Evolutionary conservation across 225 moss, liverwort and hornwort genomes (phyloP).

Genomic region (Pseudoscleropodium purum): DNA sequence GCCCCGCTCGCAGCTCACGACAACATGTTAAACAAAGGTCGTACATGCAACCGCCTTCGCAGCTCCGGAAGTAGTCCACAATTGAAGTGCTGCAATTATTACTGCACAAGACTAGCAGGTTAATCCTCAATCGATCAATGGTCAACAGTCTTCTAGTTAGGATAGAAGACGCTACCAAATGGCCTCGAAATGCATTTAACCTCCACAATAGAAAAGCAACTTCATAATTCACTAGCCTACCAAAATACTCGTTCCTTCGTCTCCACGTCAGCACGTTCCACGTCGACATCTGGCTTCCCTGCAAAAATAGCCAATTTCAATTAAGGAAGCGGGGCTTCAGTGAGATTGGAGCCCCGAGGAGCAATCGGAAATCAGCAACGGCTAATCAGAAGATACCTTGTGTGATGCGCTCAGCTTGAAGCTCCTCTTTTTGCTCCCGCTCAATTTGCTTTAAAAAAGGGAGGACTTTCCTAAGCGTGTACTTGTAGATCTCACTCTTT

Average conservation of each 20-base stretch:
- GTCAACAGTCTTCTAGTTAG: neutral
- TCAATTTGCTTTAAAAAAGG: slow-evolving; percentile 36
- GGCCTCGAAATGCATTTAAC: neutral
- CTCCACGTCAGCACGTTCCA: slow-evolving; percentile 27
- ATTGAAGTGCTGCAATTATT: slow-evolving; percentile 71
- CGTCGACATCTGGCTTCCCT: slow-evolving; percentile 26
- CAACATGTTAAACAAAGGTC: slow-evolving; percentile 68
- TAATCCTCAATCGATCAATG: neutral
- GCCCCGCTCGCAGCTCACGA: slow-evolving; percentile 40
- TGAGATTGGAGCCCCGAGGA: neutral
- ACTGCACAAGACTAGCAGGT: slow-evolving; percentile 24
- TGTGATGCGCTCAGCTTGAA: slow-evolving; percentile 21
- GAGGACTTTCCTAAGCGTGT: slow-evolving; percentile 46
- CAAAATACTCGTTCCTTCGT: slow-evolving; percentile 43
- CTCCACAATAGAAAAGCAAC: neutral
- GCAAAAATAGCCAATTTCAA: neutral
- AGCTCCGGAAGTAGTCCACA: slow-evolving; percentile 65
- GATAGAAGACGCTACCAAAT: neutral
- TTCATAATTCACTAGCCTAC: slow-evolving; percentile 16
- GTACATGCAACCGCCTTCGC: slow-evolving; percentile 48
- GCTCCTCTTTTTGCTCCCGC: slow-evolving; percentile 41
- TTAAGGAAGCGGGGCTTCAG: neutral
- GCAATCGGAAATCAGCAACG: neutral
- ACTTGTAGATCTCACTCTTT: slow-evolving; percentile 28
- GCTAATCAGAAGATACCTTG: slow-evolving; percentile 18